Evolutionary conservation across 2,329 filamentous ascomycete species (phyloP), one percentile per base, ranked within the genome.

Genomic region (Alternaria atra): DNA sequence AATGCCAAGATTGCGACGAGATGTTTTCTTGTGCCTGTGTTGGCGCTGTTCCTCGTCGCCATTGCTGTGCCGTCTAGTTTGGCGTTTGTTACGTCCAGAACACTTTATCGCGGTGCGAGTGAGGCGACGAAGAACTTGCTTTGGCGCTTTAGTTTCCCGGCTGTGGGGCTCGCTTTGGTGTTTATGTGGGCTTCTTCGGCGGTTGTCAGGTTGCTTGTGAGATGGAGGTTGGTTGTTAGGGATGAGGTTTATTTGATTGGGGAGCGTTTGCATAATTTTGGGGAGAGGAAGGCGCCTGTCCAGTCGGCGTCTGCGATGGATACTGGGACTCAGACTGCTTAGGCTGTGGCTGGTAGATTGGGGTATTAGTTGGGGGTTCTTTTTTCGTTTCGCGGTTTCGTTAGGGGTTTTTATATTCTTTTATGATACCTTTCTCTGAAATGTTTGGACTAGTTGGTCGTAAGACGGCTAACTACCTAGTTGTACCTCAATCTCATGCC

Each of bases 161-260:
- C 85, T 5, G 82, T 86, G 23, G 82, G 85, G 2, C 69, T 86
- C 5, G 71, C 79, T 4, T 70, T 82, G 4, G 77, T 84, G 30
- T 75, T 80, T 2, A 73, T 86, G 8, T 85, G 83, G 73, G 84
- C 85, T 10, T 74, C 90, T n/a, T 76, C 70, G 29, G 79, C 80
- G 27, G 79, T 84, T 56, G 73, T 81, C 1, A 80, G 85, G 46
- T 85, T 92, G 53, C 85, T 95, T 52, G 86, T 87, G 47, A 82
- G 87, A 20, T 98, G 94, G 94, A 88, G 91, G 70, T 84, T 89
- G 58, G 87, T 90, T 59, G 93, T 99, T 47, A 85, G 93, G 39
- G 96, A 99, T 77, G 96, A 99, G 80, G 94, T 97, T 0, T 99
- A 99, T 77, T 83, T 99, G 44, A 95, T 98, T 73, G 95, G 95